A percentile compares a stretch with the other conserved stretches of the same genome.
phyloP scores from a whole-genome alignment of 1,284 basidiomycete genomes.

The Trametes polyzona region DNA sequence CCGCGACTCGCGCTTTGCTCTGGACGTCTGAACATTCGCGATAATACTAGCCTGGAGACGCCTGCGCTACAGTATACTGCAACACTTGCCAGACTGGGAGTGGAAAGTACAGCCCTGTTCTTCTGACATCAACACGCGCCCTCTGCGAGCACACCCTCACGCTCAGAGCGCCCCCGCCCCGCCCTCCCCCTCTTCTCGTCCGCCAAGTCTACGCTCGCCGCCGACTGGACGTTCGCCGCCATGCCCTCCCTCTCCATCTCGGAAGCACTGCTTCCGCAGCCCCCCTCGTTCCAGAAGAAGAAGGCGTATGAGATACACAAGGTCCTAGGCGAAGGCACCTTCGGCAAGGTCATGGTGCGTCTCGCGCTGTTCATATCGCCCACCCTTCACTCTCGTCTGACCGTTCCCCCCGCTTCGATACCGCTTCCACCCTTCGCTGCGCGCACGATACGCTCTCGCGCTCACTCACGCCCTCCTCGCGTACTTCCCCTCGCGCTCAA shows the following conservation, averaged over 20 bases:
- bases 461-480: not conserved
- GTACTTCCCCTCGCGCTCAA: not conserved
- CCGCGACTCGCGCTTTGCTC: not conserved
- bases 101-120: constrained; percentile 6
- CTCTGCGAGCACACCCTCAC: not conserved
- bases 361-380: not conserved
- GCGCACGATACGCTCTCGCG: not conserved
- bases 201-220: not conserved
- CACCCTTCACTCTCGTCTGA: not conserved
- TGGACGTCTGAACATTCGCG: not conserved
- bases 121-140: constrained; percentile 11
- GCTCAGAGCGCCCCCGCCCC: not conserved
- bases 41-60: too few relatives aligned
- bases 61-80: not conserved
- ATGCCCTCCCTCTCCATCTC: constrained; percentile 39
- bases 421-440: too few relatives aligned
- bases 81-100: not conserved
- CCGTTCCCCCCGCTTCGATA: not conserved
- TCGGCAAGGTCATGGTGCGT: constrained; percentile 84
- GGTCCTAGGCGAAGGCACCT: constrained; percentile 79
- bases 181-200: not conserved
- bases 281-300: constrained; percentile 85
- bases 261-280: constrained; percentile 72
- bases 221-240: constrained; percentile 22
- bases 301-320: constrained; percentile 76